Evolutionary conservation across 2,329 filamentous ascomycete genomes (phyloP), one percentile per base, ranked within the genome.

Genomic region (Colletotrichum destructivum): DNA sequence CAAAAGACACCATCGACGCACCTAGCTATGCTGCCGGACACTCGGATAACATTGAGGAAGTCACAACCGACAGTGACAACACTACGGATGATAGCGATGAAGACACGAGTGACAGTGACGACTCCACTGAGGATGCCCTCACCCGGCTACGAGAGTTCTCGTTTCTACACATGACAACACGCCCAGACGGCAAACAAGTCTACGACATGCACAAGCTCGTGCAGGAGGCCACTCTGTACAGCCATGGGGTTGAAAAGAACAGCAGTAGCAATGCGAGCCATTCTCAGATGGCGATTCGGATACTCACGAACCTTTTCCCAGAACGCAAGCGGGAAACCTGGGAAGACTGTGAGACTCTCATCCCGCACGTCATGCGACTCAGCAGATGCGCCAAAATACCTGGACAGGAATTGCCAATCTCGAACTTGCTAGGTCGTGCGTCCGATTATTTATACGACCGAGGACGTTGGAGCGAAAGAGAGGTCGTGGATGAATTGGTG

Each of bases 401-500:
- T 12, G 12, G 23, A 5, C n/a, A 6, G 4, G n/a, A 23, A 15
- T 18, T 46, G 16, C 1, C 3, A n/a, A 9, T 46, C 44, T n/a
- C 6, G 1, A 4, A 46, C 7, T 46, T 46, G 16, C 44, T 46
- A 8, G 1, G 0, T 5, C 8, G 18, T 8, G 13, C 15, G 18
- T 46, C 44, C 18, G 1, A 2, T n/a, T n/a, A 46, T 46, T 18
- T 46, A 1, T n/a, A 8, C 9, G 44, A 46, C 3, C 16, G 44
- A 46, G 6, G 16, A 46, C 44, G 6, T n/a, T 46, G 18, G 16
- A n/a, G 1, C 4, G 18, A 46, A 9, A n/a, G 2, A 46, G 44
- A n/a, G 16, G 6, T 2, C 1, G 3, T n/a, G 5, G 16, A 18
- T 15, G 18, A 46, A 3, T 2, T 7, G 18, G 16, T 2, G 1